These are phyloP conservation scores for Asterella californica DNA, from an alignment of 225 moss, liverwort and hornwort species.

Conservation along the genomic window DNA sequence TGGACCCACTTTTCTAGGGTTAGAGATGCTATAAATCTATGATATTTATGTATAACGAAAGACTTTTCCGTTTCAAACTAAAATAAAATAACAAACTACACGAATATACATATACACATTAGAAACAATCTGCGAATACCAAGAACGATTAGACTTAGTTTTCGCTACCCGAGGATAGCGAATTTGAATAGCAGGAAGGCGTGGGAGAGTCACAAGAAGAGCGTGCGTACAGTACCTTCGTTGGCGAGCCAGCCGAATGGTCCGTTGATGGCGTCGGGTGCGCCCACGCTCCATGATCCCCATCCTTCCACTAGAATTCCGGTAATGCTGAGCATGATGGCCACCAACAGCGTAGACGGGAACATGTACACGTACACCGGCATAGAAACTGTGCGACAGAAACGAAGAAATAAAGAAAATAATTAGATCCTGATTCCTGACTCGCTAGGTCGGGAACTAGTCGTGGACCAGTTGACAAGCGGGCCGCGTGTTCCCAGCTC, in stretches of 20 bases:
- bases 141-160: too few species aligned
- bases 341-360: conserved; percentile 13
- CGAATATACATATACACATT: too few species aligned
- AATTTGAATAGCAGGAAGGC: too few species aligned
- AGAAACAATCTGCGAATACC: too few species aligned
- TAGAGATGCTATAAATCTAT: too few species aligned
- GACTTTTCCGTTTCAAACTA: too few species aligned
- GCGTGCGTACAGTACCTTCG: conserved; percentile 4
- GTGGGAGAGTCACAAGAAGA: too few species aligned
- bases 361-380: conserved; percentile 23
- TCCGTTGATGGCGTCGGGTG: conserved; percentile 4
- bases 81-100: too few species aligned
- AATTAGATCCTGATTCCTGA: neutral
- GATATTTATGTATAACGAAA: too few species aligned
- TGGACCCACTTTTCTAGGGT: too few species aligned
- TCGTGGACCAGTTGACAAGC: neutral
- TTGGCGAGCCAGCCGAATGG: conserved; percentile 17
- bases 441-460: neutral
- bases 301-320: conserved; percentile 14
- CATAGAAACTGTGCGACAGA: neutral
- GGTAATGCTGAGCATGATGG: conserved; percentile 4
- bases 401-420: neutral
- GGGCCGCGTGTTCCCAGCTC: too few species aligned
- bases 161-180: too few species aligned
- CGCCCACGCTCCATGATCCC: conserved; percentile 6